These are phyloP conservation scores for Silene latifolia DNA, from an alignment of 148 eudicot species.

Conservation along the genomic window DNA sequence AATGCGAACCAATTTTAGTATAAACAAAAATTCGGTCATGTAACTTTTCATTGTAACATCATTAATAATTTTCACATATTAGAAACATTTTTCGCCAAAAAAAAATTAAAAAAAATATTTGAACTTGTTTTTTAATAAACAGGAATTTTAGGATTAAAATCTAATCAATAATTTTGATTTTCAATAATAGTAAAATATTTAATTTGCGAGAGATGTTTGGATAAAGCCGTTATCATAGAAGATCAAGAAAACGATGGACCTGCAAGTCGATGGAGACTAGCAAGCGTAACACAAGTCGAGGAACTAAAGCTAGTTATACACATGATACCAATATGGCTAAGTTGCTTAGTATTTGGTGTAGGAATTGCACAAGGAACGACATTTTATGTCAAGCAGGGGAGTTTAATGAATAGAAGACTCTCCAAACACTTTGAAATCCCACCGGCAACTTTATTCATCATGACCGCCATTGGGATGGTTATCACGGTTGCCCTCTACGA, in stretches of 20 bases:
- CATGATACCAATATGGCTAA: constrained; percentile 60
- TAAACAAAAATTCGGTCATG: no score
- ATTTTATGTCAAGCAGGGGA: constrained; percentile 58
- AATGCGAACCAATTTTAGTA: no score
- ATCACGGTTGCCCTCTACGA: constrained; percentile 42
- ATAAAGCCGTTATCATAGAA: constrained; percentile 39
- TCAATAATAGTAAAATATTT: no score
- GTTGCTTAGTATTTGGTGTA: constrained; percentile 46
- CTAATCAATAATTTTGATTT: no score
- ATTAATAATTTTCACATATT: no score
- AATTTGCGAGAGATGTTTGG: constrained; percentile 17
- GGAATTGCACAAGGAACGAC: constrained; percentile 49
- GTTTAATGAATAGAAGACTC: constrained; percentile 36
- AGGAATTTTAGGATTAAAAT: no score
- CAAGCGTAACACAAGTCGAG: constrained; percentile 56
- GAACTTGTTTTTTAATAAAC: no score
- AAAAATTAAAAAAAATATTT: no score
- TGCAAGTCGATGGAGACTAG: constrained; percentile 47
- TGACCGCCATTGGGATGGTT: constrained; percentile 39
- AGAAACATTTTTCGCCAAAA: no score
- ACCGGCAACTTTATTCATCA: constrained; percentile 41
- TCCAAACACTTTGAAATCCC: constrained; percentile 39
- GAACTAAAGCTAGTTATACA: constrained; percentile 53
- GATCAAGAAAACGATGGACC: constrained; percentile 19
- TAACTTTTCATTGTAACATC: no score